phyloP scores from a whole-genome alignment of 345 rosid genomes.

The Salix caprea region DNA sequence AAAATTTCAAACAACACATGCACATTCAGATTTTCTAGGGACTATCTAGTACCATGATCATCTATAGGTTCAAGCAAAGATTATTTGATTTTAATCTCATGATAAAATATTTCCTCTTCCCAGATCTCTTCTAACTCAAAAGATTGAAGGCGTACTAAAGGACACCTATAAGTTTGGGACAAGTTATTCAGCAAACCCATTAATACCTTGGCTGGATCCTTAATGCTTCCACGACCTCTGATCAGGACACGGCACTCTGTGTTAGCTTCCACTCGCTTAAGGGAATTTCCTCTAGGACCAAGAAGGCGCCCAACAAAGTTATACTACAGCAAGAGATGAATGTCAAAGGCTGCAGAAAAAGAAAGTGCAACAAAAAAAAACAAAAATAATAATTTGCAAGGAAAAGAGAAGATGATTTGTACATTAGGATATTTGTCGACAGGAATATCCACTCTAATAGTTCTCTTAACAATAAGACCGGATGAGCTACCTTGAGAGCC shows the following conservation, averaged over 20 bases:
- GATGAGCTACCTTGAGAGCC: constrained; percentile 73
- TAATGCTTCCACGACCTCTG: constrained; percentile 93
- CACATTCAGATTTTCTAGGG: neutral
- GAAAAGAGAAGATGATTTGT: constrained; percentile 20
- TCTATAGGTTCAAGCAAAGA: neutral
- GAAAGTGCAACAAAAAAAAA: neutral
- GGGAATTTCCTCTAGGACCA: constrained; percentile 97
- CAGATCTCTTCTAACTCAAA: neutral
- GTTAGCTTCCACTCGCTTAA: constrained; percentile 93
- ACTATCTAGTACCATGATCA: neutral
- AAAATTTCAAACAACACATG: neutral
- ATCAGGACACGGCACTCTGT: constrained; percentile 91
- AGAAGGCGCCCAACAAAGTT: constrained; percentile 98
- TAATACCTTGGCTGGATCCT: constrained; percentile 77
- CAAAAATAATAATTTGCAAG: neutral
- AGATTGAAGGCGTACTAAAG: neutral
- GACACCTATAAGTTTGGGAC: neutral
- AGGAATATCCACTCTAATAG: constrained; percentile 95
- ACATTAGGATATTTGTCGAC: constrained; percentile 77
- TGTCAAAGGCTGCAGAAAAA: constrained; percentile 16
- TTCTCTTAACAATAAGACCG: constrained; percentile 79
- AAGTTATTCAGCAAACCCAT: neutral
- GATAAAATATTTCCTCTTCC: neutral
- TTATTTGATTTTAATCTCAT: neutral
- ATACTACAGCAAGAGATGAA: constrained; percentile 48